Evolutionary conservation across 805 yeast species (phyloP), one percentile per base, ranked within the genome.

Genomic region (Sugiyamaella qingdaonensis): DNA sequence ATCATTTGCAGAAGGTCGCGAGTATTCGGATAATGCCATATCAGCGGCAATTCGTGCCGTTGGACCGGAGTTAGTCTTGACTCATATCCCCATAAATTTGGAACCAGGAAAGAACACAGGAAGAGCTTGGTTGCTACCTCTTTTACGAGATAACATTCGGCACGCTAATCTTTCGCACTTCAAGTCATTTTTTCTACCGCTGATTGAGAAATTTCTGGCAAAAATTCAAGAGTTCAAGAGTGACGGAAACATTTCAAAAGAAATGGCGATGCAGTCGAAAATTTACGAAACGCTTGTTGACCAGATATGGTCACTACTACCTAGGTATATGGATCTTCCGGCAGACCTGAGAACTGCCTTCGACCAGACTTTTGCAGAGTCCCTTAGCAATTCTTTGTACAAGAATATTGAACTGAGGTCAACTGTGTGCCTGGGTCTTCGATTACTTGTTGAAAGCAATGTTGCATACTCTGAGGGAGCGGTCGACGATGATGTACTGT

Each of bases 81-180:
- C 79, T 45, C 46, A 49, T 27, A 73, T 79, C 3, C 98, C 99
- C 5, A 74, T 94, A 64, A 89, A 92, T 64, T 75, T 94, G 61
- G 75, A 77, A 31, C 80, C 85, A 4, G 67, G 58, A 1, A 61
- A 73, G 24, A 69, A 72, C 32, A 75, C 77, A 42, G 97, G 97
- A 45, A 81, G 98, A 66, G 97, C 97, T 45, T 94, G 98, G 97
- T 65, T 94, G 61, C 77, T 94, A 58, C 99, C 99, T 10, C 67
- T 94, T 33, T 77, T 94, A 56, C 85, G 97, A 72, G 97, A 91
- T 63, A 83, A 88, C 63, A 86, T 89, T 27, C 79, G 84, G 61
- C 78, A 81, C 62, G 85, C 97, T 1, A 76, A 78, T 46, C 73
- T 94, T 52, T 73, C 78, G 0, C 88, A 76, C 65, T 94, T 81